Evolutionary conservation across 2,329 filamentous ascomycete genomes (phyloP).

Genomic region (Trichoderma guizhouense): DNA sequence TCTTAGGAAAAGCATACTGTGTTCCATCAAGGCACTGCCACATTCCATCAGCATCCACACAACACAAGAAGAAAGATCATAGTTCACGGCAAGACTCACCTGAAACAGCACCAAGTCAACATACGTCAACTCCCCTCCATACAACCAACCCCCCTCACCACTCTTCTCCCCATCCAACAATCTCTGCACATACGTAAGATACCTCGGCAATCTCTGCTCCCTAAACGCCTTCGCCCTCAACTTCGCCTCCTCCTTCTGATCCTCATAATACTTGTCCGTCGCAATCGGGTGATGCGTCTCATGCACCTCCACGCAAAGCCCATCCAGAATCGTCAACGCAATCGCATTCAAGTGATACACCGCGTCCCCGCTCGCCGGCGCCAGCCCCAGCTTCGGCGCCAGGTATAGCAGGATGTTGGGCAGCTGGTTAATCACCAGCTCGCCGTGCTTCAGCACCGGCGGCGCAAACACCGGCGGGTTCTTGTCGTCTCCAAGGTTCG

Average conservation of each 20-base stretch:
- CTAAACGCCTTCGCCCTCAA: slow-evolving; percentile 57
- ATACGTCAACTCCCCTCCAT: slow-evolving; percentile 63
- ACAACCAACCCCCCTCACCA: slow-evolving; percentile 60
- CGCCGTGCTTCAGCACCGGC: slow-evolving; percentile 61
- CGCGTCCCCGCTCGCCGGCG: slow-evolving; percentile 39
- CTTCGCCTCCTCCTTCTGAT: slow-evolving; percentile 67
- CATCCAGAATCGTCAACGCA: slow-evolving; percentile 67
- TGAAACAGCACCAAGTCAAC: slow-evolving; percentile 74
- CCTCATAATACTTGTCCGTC: slow-evolving; percentile 62
- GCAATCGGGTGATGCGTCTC: slow-evolving; percentile 73
- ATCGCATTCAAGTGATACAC: slow-evolving; percentile 61
- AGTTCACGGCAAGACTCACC: slow-evolving; percentile 36
- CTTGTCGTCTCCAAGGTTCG: slow-evolving; percentile 45
- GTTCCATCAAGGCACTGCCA: slow-evolving; percentile 53
- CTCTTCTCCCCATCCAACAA: slow-evolving; percentile 55
- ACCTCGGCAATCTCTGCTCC: slow-evolving; percentile 65
- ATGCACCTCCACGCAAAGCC: slow-evolving; percentile 67
- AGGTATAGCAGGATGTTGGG: slow-evolving; percentile 72
- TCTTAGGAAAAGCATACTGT: slow-evolving; percentile 67
- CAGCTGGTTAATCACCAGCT: slow-evolving; percentile 64
- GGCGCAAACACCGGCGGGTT: slow-evolving; percentile 67
- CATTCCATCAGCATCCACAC: not conserved
- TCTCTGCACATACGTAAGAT: slow-evolving; percentile 66
- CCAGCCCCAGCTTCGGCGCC: slow-evolving; percentile 56
- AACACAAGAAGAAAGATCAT: not conserved